A percentile compares a stretch with the other conserved stretches of the same genome.
phyloP scores from a whole-genome alignment of 2,329 filamentous ascomycete species.

The Teratosphaeria gauchensis region DNA sequence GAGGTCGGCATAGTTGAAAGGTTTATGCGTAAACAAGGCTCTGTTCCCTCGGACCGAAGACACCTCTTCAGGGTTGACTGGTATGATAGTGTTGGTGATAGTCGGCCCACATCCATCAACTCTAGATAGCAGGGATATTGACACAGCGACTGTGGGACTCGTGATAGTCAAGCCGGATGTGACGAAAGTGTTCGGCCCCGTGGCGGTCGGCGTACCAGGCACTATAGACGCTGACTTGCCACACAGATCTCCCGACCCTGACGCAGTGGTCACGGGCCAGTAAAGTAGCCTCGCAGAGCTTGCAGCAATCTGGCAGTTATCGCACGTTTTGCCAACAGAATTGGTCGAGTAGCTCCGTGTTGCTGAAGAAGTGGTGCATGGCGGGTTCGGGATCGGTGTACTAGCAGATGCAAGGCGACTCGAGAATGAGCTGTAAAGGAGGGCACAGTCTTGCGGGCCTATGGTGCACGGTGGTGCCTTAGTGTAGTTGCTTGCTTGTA shows the following conservation, averaged over 20 bases:
- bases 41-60: not conserved
- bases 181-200: slow-evolving; percentile 7
- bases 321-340: slow-evolving; percentile 1
- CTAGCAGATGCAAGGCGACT: not conserved
- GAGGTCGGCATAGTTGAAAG: not conserved
- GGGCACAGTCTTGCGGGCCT: not conserved
- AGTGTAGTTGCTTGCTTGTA: not conserved
- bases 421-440: not conserved
- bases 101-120: slow-evolving; percentile 7
- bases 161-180: slow-evolving; percentile 9
- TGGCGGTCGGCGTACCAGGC: slow-evolving; percentile 1
- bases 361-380: slow-evolving; percentile 1
- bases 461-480: slow-evolving; percentile 1
- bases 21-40: not conserved
- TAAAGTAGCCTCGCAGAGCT: slow-evolving; percentile 7
- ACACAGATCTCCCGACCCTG: slow-evolving; percentile 5
- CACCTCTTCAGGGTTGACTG: not conserved
- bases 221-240: slow-evolving; percentile 4
- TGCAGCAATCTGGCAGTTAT: slow-evolving; percentile 7
- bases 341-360: slow-evolving; percentile 2
- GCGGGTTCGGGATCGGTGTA: slow-evolving; percentile 1
- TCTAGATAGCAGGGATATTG: slow-evolving; percentile 4
- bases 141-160: slow-evolving; percentile 6
- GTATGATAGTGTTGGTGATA: slow-evolving; percentile 7
- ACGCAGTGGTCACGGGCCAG: slow-evolving; percentile 9